Evolutionary conservation across 495 filamentous ascomycete genomes (phyloP).

Genomic region (Aspergillus avenaceus): DNA sequence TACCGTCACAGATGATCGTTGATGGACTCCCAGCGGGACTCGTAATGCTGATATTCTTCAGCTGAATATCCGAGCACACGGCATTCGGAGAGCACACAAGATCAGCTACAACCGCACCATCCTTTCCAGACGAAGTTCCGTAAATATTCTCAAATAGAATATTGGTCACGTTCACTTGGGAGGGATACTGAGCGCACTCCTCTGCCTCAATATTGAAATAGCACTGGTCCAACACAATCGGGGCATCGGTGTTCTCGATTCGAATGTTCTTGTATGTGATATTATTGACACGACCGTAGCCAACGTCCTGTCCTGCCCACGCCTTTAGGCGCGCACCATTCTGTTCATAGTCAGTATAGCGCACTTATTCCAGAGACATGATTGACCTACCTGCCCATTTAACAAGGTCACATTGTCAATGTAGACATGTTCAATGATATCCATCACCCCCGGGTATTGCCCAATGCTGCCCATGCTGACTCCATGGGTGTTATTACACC

Average conservation of each 20-base stretch:
- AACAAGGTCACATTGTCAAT: constrained; percentile 55
- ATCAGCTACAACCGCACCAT: constrained; percentile 45
- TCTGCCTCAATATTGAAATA: constrained; percentile 53
- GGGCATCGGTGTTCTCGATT: constrained; percentile 50
- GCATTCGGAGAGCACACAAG: constrained; percentile 51
- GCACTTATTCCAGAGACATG: neutral
- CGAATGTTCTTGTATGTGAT: constrained; percentile 56
- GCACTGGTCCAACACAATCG: constrained; percentile 53
- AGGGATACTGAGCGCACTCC: constrained; percentile 47
- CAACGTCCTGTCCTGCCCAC: constrained; percentile 49
- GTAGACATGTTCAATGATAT: constrained; percentile 49
- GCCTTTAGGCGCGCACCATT: constrained; percentile 54
- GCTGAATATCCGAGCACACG: constrained; percentile 48
- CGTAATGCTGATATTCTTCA: constrained; percentile 47
- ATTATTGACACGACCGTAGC: constrained; percentile 56
- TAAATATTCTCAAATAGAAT: constrained; percentile 52
- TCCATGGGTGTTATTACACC: constrained; percentile 56
- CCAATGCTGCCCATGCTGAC: constrained; percentile 56
- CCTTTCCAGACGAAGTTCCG: constrained; percentile 48
- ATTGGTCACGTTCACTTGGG: constrained; percentile 51
- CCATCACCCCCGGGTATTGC: constrained; percentile 49
- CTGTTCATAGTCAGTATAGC: constrained; percentile 19
- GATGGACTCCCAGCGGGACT: constrained; percentile 43
- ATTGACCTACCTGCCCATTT: constrained; percentile 38
- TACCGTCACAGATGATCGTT: constrained; percentile 48